Conservation (phyloP, 805 yeast species). For the Saturnispora hagleri region DNA sequence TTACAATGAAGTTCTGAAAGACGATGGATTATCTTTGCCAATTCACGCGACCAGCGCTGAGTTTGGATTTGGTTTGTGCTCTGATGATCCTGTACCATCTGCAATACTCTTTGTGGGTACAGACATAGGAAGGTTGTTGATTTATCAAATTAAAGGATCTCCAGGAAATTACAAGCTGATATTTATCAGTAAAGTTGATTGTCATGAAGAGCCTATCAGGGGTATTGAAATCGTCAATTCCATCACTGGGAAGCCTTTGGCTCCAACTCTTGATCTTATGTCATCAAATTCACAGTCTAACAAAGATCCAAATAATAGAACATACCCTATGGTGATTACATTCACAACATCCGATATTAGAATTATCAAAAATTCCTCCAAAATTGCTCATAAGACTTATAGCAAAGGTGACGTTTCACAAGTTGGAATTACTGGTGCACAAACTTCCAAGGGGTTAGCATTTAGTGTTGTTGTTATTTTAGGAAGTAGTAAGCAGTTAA, state of each 20-base stretch:
- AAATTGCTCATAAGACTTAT: slow-evolving; percentile 54
- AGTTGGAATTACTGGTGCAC: slow-evolving; percentile 42
- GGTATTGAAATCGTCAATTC: slow-evolving; percentile 50
- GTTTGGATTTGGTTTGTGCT: slow-evolving; percentile 57
- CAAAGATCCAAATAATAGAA: slow-evolving; percentile 34
- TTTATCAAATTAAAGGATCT: slow-evolving; percentile 57
- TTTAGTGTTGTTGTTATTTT: slow-evolving; percentile 25
- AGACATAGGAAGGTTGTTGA: slow-evolving; percentile 56
- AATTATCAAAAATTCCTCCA: slow-evolving; percentile 50
- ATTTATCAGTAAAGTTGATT: slow-evolving; percentile 37
- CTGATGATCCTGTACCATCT: slow-evolving; percentile 35
- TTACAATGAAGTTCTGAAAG: slow-evolving; percentile 27
- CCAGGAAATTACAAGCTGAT: slow-evolving; percentile 54
- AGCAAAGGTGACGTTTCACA: slow-evolving; percentile 39
- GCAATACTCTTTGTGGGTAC: slow-evolving; percentile 75
- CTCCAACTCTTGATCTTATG: slow-evolving; percentile 53
- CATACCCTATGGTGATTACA: slow-evolving; percentile 54
- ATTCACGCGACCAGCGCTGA: slow-evolving; percentile 50
- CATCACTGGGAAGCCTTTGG: slow-evolving; percentile 52
- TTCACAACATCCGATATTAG: slow-evolving; percentile 54
- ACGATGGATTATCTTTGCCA: slow-evolving; percentile 22
- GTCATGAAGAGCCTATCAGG: slow-evolving; percentile 44
- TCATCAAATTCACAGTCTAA: slow-evolving; percentile 8
- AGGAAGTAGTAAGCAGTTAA: slow-evolving; percentile 21
- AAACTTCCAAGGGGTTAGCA: slow-evolving; percentile 15